Percentiles rank a stretch among this genome's conserved stretches.
phyloP scores from a whole-genome alignment of 768 basidiomycete genomes.

The Suillus brevipes region DNA sequence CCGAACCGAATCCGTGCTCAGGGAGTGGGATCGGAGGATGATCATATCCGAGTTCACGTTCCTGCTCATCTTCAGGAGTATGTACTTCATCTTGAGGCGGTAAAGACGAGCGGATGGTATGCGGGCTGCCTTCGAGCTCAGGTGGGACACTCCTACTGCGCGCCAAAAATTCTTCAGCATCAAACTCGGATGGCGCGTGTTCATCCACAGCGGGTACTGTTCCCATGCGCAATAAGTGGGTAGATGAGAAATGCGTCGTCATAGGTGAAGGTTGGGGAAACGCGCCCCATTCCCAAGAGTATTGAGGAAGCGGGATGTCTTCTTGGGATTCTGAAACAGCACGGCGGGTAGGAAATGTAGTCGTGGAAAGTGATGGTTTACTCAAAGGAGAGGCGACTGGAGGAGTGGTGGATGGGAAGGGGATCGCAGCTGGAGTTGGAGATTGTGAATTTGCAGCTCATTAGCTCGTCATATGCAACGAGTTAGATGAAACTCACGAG shows the following conservation, averaged over 20 bases:
- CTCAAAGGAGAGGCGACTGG: constrained; percentile 21
- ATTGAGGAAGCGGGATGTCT: constrained; percentile 51
- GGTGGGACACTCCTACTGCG: constrained; percentile 63
- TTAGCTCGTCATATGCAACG: background rate
- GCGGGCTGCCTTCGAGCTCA: constrained; percentile 46
- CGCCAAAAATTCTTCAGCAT: constrained; percentile 32
- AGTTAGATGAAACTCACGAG: constrained; percentile 24
- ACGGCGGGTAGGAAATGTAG: constrained; percentile 44
- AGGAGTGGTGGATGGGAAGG: constrained; percentile 4
- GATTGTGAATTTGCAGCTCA: constrained; percentile 6
- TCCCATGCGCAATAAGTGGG: constrained; percentile 11
- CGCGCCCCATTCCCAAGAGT: constrained; percentile 94
- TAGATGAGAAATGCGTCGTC: constrained; percentile 44
- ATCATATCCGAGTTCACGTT: constrained; percentile 21
- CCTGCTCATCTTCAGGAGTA: constrained; percentile 30
- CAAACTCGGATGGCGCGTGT: constrained; percentile 7
- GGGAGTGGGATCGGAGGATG: constrained; percentile 4
- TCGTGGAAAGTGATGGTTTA: constrained; percentile 23
- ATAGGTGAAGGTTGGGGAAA: constrained; percentile 81
- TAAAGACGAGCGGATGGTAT: constrained; percentile 21
- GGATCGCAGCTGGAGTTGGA: background rate
- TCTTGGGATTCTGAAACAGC: constrained; percentile 65
- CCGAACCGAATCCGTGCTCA: constrained; percentile 40
- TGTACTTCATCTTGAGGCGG: constrained; percentile 19
- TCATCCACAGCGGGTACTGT: constrained; percentile 16